Conservation (phyloP, 805 yeast genomes). For the Clavispora fructus region DNA sequence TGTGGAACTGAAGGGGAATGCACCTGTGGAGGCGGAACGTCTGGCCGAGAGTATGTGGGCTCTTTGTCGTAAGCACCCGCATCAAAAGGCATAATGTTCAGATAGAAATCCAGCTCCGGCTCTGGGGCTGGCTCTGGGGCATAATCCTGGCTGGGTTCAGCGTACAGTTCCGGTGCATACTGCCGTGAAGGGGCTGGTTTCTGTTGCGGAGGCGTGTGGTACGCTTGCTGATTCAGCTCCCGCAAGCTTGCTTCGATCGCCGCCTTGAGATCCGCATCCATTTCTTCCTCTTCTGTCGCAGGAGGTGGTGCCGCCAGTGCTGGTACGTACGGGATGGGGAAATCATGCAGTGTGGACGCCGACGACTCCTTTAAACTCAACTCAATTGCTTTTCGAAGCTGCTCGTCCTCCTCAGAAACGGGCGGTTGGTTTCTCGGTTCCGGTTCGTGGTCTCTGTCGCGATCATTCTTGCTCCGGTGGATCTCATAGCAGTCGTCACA, state of each 20-base stretch:
- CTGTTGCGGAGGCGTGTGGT: slow-evolving; percentile 13
- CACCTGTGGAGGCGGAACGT: neutral
- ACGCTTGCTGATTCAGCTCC: slow-evolving; percentile 35
- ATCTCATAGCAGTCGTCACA: slow-evolving; percentile 85
- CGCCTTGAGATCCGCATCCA: slow-evolving; percentile 79
- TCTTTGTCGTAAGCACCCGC: slow-evolving; percentile 4
- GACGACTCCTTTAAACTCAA: slow-evolving; percentile 61
- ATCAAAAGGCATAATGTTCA: slow-evolving; percentile 11
- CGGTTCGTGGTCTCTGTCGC: neutral
- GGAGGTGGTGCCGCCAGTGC: slow-evolving; percentile 2
- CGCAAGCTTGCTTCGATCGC: slow-evolving; percentile 89
- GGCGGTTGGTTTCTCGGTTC: neutral
- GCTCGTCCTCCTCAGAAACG: slow-evolving; percentile 54
- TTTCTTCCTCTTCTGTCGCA: slow-evolving; percentile 51
- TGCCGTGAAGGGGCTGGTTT: too few relatives aligned
- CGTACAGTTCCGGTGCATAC: neutral
- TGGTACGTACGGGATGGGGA: slow-evolving; percentile 19
- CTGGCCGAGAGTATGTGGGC: slow-evolving; percentile 14
- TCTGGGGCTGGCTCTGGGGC: slow-evolving; percentile 11
- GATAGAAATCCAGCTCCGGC: slow-evolving; percentile 22
- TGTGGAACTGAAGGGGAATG: neutral
- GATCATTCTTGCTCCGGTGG: slow-evolving; percentile 34
- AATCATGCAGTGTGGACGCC: slow-evolving; percentile 10
- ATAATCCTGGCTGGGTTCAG: neutral
- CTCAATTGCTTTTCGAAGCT: slow-evolving; percentile 70